Conservation (phyloP, 768 basidiomycete genomes). For the Hericium erinaceus region DNA sequence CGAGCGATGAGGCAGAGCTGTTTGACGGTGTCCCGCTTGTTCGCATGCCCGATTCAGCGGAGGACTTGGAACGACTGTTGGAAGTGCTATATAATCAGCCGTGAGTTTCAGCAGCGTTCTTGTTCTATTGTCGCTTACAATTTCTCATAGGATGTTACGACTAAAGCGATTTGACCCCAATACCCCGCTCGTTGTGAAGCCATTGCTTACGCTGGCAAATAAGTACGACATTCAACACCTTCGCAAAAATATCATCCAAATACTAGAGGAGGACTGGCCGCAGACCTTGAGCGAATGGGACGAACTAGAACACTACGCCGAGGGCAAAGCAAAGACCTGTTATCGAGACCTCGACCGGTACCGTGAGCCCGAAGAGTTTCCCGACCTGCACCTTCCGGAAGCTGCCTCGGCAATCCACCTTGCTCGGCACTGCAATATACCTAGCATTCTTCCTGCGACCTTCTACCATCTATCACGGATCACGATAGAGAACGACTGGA, state of each 20-base stretch:
- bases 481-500: not conserved
- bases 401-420: not conserved
- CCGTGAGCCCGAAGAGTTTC: too few species aligned
- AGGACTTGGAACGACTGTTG: too few species aligned
- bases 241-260: not conserved
- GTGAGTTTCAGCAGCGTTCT: not conserved
- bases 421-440: not conserved
- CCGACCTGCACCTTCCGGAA: not conserved
- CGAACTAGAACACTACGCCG: not conserved
- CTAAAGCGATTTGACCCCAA: not conserved
- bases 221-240: not conserved
- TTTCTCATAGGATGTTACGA: not conserved
- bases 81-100: too few species aligned
- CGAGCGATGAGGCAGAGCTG: not conserved
- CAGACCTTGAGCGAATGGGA: not conserved
- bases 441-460: not conserved
- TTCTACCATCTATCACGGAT: not conserved
- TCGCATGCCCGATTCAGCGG: not conserved
- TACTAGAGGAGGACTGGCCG: not conserved
- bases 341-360: too few species aligned
- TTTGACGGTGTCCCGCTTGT: not conserved
- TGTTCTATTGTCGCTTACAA: not conserved
- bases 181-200: not conserved
- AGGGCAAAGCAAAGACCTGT: too few species aligned
- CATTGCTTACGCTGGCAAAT: not conserved